Conservation (phyloP, 768 basidiomycete genomes). For the Gloeostereum incarnatum region DNA sequence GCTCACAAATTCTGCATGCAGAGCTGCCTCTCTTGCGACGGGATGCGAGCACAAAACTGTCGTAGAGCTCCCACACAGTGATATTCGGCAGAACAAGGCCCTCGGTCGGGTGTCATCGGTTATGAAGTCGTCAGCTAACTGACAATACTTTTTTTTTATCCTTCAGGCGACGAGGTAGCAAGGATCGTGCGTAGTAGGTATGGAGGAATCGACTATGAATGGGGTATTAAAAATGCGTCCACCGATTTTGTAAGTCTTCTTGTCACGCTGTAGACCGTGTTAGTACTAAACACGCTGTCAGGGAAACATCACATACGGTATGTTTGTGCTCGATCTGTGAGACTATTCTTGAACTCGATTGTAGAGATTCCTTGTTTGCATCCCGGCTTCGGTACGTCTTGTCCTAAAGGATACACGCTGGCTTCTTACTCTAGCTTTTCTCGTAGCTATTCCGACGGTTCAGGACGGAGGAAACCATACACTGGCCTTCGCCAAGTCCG, state of each 20-base stretch:
- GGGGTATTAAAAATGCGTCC: constrained; percentile 62
- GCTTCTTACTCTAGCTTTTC: not conserved
- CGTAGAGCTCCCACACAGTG: constrained; percentile 26
- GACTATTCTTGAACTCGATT: constrained; percentile 2
- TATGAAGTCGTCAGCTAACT: not conserved
- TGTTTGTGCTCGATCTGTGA: constrained; percentile 5
- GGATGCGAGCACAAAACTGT: constrained; percentile 44
- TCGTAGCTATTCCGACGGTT: constrained; percentile 65
- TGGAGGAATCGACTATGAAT: constrained; percentile 53
- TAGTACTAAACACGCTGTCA: constrained; percentile 13
- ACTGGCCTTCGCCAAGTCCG: constrained; percentile 51
- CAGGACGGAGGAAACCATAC: constrained; percentile 75
- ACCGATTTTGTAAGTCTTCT: constrained; percentile 66
- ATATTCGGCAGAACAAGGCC: constrained; percentile 60
- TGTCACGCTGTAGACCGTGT: not conserved
- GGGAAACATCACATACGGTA: constrained; percentile 76
- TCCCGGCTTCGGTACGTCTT: constrained; percentile 54
- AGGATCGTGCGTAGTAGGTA: constrained; percentile 51
- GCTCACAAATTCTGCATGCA: constrained; percentile 14
- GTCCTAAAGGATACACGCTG: not conserved
- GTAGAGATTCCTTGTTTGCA: constrained; percentile 59
- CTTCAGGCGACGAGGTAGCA: constrained; percentile 58
- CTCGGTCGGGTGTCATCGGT: constrained; percentile 30
- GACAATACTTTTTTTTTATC: no score
- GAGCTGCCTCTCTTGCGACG: constrained; percentile 61